These are phyloP conservation scores for Exophiala sp. DNA, from an alignment of 2,329 filamentous ascomycete genomes.

Conservation along the genomic window DNA sequence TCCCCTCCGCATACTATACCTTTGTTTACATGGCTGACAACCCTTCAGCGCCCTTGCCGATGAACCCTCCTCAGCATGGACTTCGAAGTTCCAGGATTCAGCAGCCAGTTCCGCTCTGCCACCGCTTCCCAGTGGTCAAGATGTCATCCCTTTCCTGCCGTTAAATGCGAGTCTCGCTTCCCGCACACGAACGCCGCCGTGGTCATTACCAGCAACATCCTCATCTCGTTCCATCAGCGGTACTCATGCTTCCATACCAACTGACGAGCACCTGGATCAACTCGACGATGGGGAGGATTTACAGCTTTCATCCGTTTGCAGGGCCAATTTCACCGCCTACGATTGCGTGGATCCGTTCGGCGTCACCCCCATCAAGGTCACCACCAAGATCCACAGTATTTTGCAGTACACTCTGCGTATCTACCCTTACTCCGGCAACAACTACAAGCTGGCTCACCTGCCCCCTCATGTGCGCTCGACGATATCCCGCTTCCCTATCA, in stretches of 20 bases:
- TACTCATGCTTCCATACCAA: not conserved
- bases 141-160: not conserved
- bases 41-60: not conserved
- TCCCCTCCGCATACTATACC: too few relatives aligned
- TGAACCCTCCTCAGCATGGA: not conserved
- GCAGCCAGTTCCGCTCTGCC: not conserved
- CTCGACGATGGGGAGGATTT: conserved; percentile 10
- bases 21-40: not conserved
- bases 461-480: conserved; percentile 19
- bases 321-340: conserved; percentile 18
- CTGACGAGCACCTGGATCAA: not conserved
- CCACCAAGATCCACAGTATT: conserved; percentile 18
- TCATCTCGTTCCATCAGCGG: not conserved
- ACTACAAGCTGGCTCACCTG: conserved; percentile 23
- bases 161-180: not conserved
- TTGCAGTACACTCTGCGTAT: conserved; percentile 19
- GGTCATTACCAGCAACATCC: not conserved
- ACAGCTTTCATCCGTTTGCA: conserved; percentile 15
- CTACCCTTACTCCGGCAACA: conserved; percentile 23
- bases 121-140: not conserved
- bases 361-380: conserved; percentile 16
- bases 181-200: not conserved
- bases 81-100: not conserved
- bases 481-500: conserved; percentile 23
- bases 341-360: conserved; percentile 23